Evolutionary conservation across 2,329 filamentous ascomycete species (phyloP).

Genomic region (Rhynchosporium agropyri): DNA sequence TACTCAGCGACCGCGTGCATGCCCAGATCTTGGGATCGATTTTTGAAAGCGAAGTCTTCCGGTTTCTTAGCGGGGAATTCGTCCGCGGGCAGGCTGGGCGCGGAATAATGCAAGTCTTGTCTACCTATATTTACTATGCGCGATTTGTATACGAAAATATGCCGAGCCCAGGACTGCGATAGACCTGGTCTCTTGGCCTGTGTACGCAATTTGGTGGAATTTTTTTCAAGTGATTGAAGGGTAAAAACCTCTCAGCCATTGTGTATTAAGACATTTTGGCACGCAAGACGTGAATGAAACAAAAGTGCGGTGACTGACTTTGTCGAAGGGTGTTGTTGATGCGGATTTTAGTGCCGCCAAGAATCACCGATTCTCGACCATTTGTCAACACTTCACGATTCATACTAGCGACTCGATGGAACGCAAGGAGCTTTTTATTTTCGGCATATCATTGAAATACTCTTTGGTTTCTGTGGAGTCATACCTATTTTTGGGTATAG

Average conservation of each 20-base stretch:
- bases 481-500: too few species aligned
- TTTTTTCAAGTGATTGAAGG: not conserved
- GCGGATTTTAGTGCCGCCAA: too few species aligned
- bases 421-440: too few species aligned
- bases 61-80: not conserved
- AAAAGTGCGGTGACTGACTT: not conserved
- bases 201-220: not conserved
- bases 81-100: not conserved
- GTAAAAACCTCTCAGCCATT: not conserved
- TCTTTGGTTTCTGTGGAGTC: too few species aligned
- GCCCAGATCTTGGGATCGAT: constrained; percentile 9
- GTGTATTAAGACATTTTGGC: not conserved
- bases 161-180: constrained; percentile 1
- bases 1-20: constrained; percentile 14
- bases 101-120: not conserved
- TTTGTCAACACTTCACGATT: too few species aligned
- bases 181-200: not conserved
- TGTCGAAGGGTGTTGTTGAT: not conserved
- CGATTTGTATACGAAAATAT: not conserved
- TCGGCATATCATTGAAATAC: too few species aligned
- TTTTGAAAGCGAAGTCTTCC: constrained; percentile 7
- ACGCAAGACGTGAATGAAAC: not conserved
- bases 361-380: too few species aligned
- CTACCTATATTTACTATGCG: not conserved
- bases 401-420: too few species aligned